Conservation (phyloP, 2,329 filamentous ascomycete genomes). For the Ascochyta viciae-villosae region DNA sequence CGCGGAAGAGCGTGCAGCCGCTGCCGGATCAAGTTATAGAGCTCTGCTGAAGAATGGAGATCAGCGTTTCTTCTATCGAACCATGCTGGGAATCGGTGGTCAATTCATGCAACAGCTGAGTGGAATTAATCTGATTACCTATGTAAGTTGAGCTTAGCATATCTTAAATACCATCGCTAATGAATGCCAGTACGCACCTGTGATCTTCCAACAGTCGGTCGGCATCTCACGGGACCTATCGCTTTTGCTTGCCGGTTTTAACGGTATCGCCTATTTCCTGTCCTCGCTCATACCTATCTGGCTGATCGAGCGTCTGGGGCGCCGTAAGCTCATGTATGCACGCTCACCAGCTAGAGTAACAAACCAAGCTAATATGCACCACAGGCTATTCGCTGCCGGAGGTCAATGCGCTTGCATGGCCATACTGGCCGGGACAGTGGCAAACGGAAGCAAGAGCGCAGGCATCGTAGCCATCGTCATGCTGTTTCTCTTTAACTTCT, state of each 20-base stretch:
- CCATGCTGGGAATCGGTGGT: constrained; percentile 52
- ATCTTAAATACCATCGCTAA: background rate
- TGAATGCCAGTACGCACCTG: constrained; percentile 33
- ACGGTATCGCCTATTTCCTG: constrained; percentile 54
- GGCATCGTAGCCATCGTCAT: constrained; percentile 56
- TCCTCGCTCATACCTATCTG: constrained; percentile 49
- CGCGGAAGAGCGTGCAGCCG: constrained; percentile 29
- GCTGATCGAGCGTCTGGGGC: constrained; percentile 48
- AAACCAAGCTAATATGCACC: too few species aligned
- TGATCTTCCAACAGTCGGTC: constrained; percentile 56
- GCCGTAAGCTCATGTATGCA: constrained; percentile 30
- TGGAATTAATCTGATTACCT: constrained; percentile 33
- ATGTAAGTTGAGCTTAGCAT: background rate
- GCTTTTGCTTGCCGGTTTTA: constrained; percentile 47
- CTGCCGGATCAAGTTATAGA: constrained; percentile 37
- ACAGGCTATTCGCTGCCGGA: constrained; percentile 34
- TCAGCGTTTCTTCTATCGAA: constrained; percentile 52
- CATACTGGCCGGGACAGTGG: constrained; percentile 38
- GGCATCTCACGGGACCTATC: constrained; percentile 52
- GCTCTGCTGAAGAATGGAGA: constrained; percentile 53
- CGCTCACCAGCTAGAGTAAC: too few species aligned
- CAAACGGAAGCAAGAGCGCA: constrained; percentile 19
- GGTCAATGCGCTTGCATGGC: constrained; percentile 53
- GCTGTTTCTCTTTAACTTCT: constrained; percentile 50
- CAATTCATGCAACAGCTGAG: constrained; percentile 57